Conservation (phyloP, 768 basidiomycete species). For the Lactifluus pinguis region DNA sequence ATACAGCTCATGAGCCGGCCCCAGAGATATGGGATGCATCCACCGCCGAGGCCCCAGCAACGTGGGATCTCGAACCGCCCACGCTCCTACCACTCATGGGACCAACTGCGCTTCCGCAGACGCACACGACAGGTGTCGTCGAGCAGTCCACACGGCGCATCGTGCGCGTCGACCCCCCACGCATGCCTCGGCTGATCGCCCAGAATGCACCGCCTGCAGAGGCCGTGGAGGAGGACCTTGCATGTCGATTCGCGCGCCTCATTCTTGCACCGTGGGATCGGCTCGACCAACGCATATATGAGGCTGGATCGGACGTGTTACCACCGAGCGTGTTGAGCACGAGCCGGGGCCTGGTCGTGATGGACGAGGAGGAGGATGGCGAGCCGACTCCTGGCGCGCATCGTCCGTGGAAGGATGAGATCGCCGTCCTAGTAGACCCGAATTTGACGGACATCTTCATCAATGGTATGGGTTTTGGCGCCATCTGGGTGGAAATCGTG, state of each 20-base stretch:
- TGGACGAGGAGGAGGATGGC: constrained; percentile 15
- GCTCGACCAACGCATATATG: constrained; percentile 29
- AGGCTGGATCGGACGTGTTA: constrained; percentile 26
- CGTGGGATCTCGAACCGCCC: constrained; percentile 9
- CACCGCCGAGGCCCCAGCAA: background rate
- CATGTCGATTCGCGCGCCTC: constrained; percentile 38
- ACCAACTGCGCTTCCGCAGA: constrained; percentile 46
- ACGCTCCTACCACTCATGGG: constrained; percentile 41
- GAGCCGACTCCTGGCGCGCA: constrained; percentile 25
- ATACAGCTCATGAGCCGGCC: background rate
- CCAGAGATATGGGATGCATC: constrained; percentile 6
- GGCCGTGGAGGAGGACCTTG: constrained; percentile 41
- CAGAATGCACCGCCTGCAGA: constrained; percentile 16
- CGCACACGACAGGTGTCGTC: constrained; percentile 56
- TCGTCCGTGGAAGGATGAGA: constrained; percentile 46
- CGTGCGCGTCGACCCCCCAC: constrained; percentile 36
- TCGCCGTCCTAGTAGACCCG: constrained; percentile 49
- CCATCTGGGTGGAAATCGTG: constrained; percentile 61
- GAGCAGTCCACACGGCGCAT: constrained; percentile 58
- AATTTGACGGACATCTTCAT: constrained; percentile 28
- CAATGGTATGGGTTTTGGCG: constrained; percentile 52
- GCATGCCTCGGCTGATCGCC: constrained; percentile 21
- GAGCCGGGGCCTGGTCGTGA: constrained; percentile 31
- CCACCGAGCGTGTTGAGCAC: constrained; percentile 29
- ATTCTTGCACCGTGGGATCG: constrained; percentile 47